These are phyloP conservation scores for Zalaria sp. DNA, from an alignment of 2,329 filamentous ascomycete genomes.

Conservation along the genomic window DNA sequence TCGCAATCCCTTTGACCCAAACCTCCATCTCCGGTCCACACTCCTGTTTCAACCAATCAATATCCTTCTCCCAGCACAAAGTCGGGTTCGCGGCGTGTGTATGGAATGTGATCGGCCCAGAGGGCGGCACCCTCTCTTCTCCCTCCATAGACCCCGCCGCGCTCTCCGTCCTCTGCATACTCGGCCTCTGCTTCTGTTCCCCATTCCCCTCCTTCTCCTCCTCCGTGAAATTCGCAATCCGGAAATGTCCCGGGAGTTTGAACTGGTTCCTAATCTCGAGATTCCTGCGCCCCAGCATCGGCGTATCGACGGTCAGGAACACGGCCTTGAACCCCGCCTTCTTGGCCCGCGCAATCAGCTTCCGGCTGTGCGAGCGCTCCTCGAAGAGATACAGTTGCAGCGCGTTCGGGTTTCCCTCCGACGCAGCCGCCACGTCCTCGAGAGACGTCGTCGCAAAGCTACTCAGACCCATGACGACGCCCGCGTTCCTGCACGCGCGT, in stretches of 20 bases:
- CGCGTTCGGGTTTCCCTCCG: conserved; percentile 29
- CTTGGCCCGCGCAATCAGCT: conserved; percentile 20
- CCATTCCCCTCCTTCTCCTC: conserved; percentile 9
- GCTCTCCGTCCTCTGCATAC: conserved; percentile 6
- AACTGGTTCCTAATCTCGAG: conserved; percentile 43
- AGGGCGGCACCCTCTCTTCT: conserved; percentile 16
- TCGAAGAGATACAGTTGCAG: conserved; percentile 43
- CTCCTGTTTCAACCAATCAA: conserved; percentile 33
- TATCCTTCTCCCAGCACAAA: conserved; percentile 33
- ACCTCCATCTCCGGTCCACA: conserved; percentile 33
- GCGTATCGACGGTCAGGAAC: conserved; percentile 42
- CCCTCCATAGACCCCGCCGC: conserved; percentile 10
- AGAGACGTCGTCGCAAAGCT: conserved; percentile 33
- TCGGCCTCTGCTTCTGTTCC: conserved; percentile 8
- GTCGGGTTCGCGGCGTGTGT: conserved; percentile 25
- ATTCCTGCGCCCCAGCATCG: conserved; percentile 38
- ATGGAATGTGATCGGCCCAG: conserved; percentile 24
- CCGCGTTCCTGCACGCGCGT: conserved; percentile 29
- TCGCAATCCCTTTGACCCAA: conserved; percentile 31
- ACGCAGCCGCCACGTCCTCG: conserved; percentile 33
- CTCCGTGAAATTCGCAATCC: conserved; percentile 20
- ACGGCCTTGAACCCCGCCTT: conserved; percentile 38
- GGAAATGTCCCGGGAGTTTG: conserved; percentile 20
- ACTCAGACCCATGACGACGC: conserved; percentile 35
- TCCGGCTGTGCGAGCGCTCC: conserved; percentile 35